Evolutionary conservation across 257 asterid genomes (phyloP).

Genomic region (Primulina eburnea): DNA sequence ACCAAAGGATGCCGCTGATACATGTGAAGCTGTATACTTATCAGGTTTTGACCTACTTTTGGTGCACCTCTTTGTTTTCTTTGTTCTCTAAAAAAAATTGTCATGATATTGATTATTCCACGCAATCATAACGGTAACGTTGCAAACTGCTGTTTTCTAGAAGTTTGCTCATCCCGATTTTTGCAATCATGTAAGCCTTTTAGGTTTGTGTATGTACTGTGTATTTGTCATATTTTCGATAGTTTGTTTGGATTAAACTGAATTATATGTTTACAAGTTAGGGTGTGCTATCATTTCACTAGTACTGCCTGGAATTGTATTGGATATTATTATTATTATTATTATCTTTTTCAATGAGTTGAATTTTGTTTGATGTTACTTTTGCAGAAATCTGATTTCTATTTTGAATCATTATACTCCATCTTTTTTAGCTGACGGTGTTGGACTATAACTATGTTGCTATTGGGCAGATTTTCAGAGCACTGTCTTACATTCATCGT

Average conservation of each 20-base stretch:
- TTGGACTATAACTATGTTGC: slow-evolving; percentile 21
- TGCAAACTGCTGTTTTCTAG: not conserved
- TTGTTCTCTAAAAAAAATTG: not conserved
- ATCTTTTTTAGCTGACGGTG: not conserved
- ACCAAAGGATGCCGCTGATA: slow-evolving; percentile 57
- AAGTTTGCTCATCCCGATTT: slow-evolving; percentile 5
- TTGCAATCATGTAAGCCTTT: slow-evolving; percentile 7
- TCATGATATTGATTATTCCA: slow-evolving; percentile 2
- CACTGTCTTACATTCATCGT: slow-evolving; percentile 58
- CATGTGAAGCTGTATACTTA: slow-evolving; percentile 56
- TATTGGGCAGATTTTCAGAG: slow-evolving; percentile 56
- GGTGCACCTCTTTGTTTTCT: slow-evolving; percentile 10
- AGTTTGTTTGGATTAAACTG: not conserved
- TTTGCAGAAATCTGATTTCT: no score
- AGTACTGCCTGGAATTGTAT: not conserved
- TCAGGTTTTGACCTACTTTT: slow-evolving; percentile 38
- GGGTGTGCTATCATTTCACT: no score
- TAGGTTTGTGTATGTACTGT: not conserved
- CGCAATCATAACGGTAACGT: not conserved
- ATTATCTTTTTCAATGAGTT: slow-evolving; percentile 10
- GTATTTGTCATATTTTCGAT: not conserved
- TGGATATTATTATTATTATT: slow-evolving; percentile 1
- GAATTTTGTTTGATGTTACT: slow-evolving; percentile 11
- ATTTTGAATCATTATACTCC: no score
- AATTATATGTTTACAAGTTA: not conserved